These are phyloP conservation scores for Limnomonas spitsbergensis DNA, from an alignment of 139 green algal genomes.

Conservation along the genomic window DNA sequence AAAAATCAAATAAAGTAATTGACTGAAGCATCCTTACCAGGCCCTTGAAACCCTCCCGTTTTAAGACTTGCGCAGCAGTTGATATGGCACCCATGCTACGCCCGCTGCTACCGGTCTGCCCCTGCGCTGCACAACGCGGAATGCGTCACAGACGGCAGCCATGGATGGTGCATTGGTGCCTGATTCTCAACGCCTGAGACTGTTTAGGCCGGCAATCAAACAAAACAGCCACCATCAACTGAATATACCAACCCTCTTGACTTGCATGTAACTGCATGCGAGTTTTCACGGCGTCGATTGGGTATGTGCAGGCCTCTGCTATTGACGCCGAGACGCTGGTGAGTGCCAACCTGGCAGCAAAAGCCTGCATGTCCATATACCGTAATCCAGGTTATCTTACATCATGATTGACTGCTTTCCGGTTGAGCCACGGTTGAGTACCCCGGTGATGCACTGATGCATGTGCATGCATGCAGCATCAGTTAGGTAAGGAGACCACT, in stretches of 20 bases:
- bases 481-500: no score
- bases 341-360: constrained; percentile 16
- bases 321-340: constrained; percentile 20
- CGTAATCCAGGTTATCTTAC: no score
- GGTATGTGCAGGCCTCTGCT: constrained; percentile 42
- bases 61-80: background rate
- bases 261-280: constrained; percentile 54
- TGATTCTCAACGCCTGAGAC: background rate
- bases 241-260: no score
- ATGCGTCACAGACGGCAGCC: background rate
- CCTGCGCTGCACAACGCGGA: background rate
- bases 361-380: no score
- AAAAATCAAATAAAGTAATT: background rate
- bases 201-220: no score
- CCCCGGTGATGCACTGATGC: no score
- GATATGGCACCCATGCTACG: background rate
- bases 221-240: no score
- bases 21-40: background rate
- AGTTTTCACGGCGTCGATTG: constrained; percentile 62
- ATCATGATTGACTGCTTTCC: no score
- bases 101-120: background rate
- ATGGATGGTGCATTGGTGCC: background rate
- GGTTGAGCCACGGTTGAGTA: no score
- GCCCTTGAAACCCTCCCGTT: background rate
- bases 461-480: no score